phyloP scores from a whole-genome alignment of 2,329 filamentous ascomycete genomes.

The Byssoonygena ceratinophila region DNA sequence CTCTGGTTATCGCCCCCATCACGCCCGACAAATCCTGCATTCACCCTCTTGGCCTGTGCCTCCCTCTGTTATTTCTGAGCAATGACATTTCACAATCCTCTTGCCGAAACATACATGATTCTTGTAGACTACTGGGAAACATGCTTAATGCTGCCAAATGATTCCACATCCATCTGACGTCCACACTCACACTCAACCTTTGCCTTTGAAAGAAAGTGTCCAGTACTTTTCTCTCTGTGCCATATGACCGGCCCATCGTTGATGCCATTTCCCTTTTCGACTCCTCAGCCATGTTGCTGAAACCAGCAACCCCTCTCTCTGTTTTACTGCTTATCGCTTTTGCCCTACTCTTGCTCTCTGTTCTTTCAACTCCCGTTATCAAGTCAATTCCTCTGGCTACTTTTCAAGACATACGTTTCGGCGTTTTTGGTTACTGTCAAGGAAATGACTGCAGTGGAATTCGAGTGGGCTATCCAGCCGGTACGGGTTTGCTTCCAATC shows the following conservation, averaged over 20 bases:
- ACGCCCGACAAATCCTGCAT: neutral
- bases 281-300: constrained; percentile 55
- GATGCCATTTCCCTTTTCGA: neutral
- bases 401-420: constrained; percentile 68
- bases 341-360: constrained; percentile 69
- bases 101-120: constrained; percentile 1
- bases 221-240: neutral
- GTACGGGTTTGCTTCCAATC: constrained; percentile 43
- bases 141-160: neutral
- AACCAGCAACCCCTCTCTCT: constrained; percentile 83
- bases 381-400: constrained; percentile 71
- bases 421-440: constrained; percentile 83
- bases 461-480: constrained; percentile 73
- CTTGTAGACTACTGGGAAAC: neutral
- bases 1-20: neutral
- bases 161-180: neutral
- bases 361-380: constrained; percentile 85
- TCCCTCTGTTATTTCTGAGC: neutral
- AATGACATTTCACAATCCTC: neutral
- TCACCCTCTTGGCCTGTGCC: neutral
- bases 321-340: constrained; percentile 79
- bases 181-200: neutral
- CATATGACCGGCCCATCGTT: constrained; percentile 4
- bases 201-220: neutral
- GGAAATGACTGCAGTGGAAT: constrained; percentile 56